A percentile compares a stretch with the other conserved stretches of the same genome.
Evolutionary conservation across 352 stramenopile species (phyloP).

Genomic region (Pythium plurisporium): DNA sequence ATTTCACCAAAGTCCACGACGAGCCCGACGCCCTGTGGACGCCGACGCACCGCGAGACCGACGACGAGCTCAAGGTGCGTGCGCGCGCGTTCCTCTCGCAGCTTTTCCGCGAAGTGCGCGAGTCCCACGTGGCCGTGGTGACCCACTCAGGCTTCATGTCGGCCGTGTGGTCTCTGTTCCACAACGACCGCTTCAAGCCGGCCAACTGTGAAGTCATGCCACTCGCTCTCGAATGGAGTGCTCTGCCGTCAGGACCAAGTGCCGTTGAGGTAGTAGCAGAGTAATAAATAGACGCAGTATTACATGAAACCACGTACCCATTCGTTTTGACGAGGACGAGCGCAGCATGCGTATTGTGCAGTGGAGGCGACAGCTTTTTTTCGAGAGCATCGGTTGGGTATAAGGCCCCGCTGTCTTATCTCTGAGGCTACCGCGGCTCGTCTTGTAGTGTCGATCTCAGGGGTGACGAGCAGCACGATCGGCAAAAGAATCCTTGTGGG

Average conservation of each 20-base stretch:
- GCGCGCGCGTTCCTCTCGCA: conserved; percentile 43
- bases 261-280: neutral
- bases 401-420: too few species aligned
- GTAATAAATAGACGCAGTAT: conserved; percentile 8
- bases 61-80: conserved; percentile 47
- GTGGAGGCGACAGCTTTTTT: too few species aligned
- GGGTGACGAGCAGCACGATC: neutral
- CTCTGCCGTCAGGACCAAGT: neutral
- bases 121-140: conserved; percentile 54
- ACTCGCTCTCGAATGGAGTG: conserved; percentile 20
- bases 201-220: conserved; percentile 31
- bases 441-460: too few species aligned
- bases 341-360: too few species aligned
- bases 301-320: neutral
- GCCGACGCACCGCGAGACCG: conserved; percentile 54
- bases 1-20: conserved; percentile 52
- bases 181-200: conserved; percentile 26
- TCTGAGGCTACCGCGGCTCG: too few species aligned
- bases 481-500: neutral
- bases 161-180: conserved; percentile 41
- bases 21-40: conserved; percentile 58
- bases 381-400: too few species aligned
- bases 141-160: conserved; percentile 74
- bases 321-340: neutral
- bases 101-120: conserved; percentile 45